Evolutionary conservation across 257 asterid genomes (phyloP).

Genomic region (Solanum etuberosum): DNA sequence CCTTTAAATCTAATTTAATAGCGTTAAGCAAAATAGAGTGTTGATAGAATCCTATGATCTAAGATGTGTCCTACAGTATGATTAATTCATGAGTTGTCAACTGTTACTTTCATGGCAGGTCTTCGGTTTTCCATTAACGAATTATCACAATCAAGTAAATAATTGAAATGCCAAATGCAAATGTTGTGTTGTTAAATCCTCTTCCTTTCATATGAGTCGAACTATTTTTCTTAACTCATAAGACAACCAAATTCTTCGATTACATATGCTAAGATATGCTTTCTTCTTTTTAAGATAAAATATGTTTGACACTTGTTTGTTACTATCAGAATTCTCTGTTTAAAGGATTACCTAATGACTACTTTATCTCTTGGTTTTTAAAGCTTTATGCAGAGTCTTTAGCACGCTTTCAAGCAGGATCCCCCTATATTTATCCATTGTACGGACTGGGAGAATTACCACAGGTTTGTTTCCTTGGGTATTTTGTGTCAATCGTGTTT

Average conservation of each 20-base stretch:
- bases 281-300: background rate
- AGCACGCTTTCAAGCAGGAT: constrained; percentile 95
- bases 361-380: constrained; percentile 7
- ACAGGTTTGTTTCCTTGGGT: constrained; percentile 52
- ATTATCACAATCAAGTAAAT: background rate
- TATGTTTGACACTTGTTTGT: background rate
- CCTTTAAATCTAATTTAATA: background rate
- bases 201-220: background rate
- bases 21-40: background rate
- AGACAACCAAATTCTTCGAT: background rate
- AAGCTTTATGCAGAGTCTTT: constrained; percentile 95
- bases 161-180: background rate
- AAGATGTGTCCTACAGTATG: background rate
- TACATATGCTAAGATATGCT: background rate
- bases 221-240: background rate
- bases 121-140: background rate
- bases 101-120: background rate
- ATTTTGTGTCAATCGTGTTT: background rate
- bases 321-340: background rate
- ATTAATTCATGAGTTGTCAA: background rate
- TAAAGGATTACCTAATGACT: background rate
- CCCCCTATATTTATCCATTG: constrained; percentile 95
- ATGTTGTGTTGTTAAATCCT: background rate
- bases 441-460: constrained; percentile 98
- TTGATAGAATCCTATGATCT: background rate